Percentiles rank a stretch among this genome's conserved stretches.
phyloP scores from a whole-genome alignment of 768 basidiomycete species.

The Polyporus arcularius region DNA sequence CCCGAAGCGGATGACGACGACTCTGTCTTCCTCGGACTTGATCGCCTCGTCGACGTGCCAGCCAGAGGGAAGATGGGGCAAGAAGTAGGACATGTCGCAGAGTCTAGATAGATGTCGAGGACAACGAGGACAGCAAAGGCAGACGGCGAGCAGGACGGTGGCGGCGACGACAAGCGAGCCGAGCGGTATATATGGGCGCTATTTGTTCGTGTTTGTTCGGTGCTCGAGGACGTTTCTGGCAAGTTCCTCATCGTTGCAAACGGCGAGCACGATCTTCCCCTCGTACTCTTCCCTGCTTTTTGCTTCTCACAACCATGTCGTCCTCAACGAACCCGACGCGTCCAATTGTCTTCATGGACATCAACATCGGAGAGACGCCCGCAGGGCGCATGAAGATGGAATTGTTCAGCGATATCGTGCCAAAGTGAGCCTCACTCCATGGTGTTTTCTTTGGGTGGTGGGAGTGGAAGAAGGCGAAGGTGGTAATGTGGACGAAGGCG shows the following conservation, averaged over 20 bases:
- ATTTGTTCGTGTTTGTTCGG: slow-evolving; percentile 11
- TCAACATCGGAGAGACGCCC: slow-evolving; percentile 95
- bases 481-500: too few relatives aligned
- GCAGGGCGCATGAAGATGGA: slow-evolving; percentile 97
- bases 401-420: slow-evolving; percentile 92
- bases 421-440: slow-evolving; percentile 62
- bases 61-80: slow-evolving; percentile 85
- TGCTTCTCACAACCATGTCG: slow-evolving; percentile 34
- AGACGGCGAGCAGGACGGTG: not conserved
- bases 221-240: slow-evolving; percentile 8
- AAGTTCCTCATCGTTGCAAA: slow-evolving; percentile 6
- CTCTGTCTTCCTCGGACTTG: slow-evolving; percentile 94
- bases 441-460: not conserved
- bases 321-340: slow-evolving; percentile 43
- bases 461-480: not conserved
- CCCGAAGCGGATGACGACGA: slow-evolving; percentile 93
- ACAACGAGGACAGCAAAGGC: not conserved
- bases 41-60: slow-evolving; percentile 99
- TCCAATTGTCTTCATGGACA: slow-evolving; percentile 96
- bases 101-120: not conserved
- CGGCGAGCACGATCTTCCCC: slow-evolving; percentile 7
- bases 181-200: slow-evolving; percentile 5
- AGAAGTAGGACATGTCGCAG: slow-evolving; percentile 78
- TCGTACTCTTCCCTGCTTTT: not conserved
- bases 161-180: not conserved